Evolutionary conservation across 2,329 filamentous ascomycete genomes (phyloP), one percentile per base, ranked within the genome.

Genomic region (Aspergillus pseudonomiae): DNA sequence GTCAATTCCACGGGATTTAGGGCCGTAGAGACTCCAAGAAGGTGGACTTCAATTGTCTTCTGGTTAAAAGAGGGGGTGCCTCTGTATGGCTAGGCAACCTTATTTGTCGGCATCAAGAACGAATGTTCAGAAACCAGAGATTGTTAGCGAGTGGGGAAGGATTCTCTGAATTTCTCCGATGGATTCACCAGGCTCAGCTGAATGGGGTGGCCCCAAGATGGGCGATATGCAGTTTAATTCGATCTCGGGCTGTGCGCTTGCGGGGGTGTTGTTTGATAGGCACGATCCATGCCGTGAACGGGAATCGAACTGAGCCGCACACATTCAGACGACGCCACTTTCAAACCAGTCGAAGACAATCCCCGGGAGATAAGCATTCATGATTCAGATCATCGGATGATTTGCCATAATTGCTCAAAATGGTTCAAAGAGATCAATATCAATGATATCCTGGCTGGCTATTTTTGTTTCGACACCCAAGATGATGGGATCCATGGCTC

Each of bases 121-220:
- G 19, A 32, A 28, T 24, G 32, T 14, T 21, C 34, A 19, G 12
- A 55, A 26, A 55, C n/a, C 39, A 55, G 34, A 24, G 16, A 24
- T 55, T 55, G 52, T 26, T 26, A 19, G 11, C 11, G 12, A 41
- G 32, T 55, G 41, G 61, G 30, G 53, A 41, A 36, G 21, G 5
- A 28, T 32, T 54, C 7, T 39, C 26, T 36, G 50, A 52, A 59
- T 24, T 36, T 59, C 43, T 39, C 57, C 54, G 50, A 36, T 61
- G 53, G 39, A 60, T 64, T 62, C 16, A 60, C 24, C 65, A 67
- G 61, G 62, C 48, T 53, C 62, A 65, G 67, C 67, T 68, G 64
- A 68, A 61, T 53, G 6, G n/a, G 21, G 24, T 48, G n/a, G 34
- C 52, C 21, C 30, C 19, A 36, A 24, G 52, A 39, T 55, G 34